Conservation (phyloP, 2,329 filamentous ascomycete species). For the Fusarium coicis region DNA sequence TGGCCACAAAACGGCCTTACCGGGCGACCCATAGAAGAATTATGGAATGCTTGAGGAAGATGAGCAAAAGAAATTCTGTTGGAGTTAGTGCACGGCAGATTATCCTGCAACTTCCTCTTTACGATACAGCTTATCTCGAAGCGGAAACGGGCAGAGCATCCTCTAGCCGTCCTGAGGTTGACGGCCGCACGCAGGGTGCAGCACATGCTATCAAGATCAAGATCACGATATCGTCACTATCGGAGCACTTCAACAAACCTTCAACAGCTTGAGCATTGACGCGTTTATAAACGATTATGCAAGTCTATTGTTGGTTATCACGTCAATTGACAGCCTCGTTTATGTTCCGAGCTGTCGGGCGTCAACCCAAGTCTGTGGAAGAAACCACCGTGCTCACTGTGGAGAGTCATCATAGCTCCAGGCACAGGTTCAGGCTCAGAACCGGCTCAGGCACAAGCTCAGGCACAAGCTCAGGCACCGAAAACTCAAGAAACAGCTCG, state of each 20-base stretch:
- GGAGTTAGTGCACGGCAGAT: conserved; percentile 35
- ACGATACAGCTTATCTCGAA: conserved; percentile 36
- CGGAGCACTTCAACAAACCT: neutral
- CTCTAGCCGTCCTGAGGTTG: conserved; percentile 40
- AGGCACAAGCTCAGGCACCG: neutral
- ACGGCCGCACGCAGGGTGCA: conserved; percentile 43
- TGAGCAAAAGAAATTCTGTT: conserved; percentile 5
- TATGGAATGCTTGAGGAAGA: conserved; percentile 39
- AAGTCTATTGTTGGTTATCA: conserved; percentile 1
- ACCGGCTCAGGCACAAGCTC: neutral
- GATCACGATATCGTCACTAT: conserved; percentile 13
- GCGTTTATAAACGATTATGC: conserved; percentile 23
- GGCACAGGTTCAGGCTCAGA: neutral
- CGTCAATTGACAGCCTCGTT: conserved; percentile 16
- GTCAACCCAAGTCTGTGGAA: conserved; percentile 1
- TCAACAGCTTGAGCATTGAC: conserved; percentile 21
- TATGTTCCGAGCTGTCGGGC: conserved; percentile 14
- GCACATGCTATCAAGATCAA: conserved; percentile 4
- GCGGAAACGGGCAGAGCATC: conserved; percentile 27
- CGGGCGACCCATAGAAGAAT: conserved; percentile 39
- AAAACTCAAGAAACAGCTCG: conserved; percentile 10
- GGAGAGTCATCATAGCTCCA: conserved; percentile 5
- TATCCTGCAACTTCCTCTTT: conserved; percentile 29
- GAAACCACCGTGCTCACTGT: conserved; percentile 15
- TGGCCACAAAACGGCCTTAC: conserved; percentile 40